These are phyloP conservation scores for Phytophthora capsici DNA, from an alignment of 352 stramenopile genomes.

Conservation along the genomic window DNA sequence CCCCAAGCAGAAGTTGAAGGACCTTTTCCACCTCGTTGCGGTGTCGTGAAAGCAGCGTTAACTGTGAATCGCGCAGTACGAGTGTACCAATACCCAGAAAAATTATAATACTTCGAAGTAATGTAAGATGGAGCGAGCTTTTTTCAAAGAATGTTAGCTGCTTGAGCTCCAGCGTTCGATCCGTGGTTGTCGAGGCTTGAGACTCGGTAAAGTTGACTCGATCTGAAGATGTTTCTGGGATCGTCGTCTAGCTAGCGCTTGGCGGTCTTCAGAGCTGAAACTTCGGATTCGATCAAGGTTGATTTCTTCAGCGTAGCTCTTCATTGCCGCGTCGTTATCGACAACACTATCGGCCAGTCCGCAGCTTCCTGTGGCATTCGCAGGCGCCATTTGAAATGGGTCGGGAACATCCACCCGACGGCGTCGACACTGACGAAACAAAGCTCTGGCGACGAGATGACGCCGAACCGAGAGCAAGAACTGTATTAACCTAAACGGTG, in stretches of 20 bases:
- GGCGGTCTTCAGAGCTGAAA: conserved; percentile 34
- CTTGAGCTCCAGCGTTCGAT: conserved; percentile 20
- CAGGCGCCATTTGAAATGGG: conserved; percentile 4
- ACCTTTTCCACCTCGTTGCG: conserved; percentile 5
- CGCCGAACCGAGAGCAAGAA: conserved; percentile 18
- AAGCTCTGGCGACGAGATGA: conserved; percentile 6
- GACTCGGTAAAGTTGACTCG: conserved; percentile 20
- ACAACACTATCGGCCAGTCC: conserved; percentile 24
- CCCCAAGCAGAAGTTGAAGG: conserved; percentile 7
- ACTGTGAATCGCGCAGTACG: conserved; percentile 45
- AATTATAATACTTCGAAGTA: conserved; percentile 52
- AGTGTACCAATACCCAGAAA: conserved; percentile 46
- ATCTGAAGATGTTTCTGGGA: not conserved
- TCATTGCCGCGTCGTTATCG: conserved; percentile 42
- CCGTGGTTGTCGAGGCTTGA: conserved; percentile 15
- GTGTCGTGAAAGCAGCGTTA: conserved; percentile 29
- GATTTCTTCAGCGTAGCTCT: conserved; percentile 37
- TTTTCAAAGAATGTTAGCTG: conserved; percentile 30
- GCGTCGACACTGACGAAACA: conserved; percentile 18
- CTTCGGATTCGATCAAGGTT: conserved; percentile 35
- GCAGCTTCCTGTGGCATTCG: not conserved
- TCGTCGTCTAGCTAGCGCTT: conserved; percentile 19
- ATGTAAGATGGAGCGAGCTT: conserved; percentile 54
- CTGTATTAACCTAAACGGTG: conserved; percentile 3
- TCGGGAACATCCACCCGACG: conserved; percentile 5